phyloP scores from a whole-genome alignment of 2,329 filamentous ascomycete species.

The Arthrinium phaeospermum region DNA sequence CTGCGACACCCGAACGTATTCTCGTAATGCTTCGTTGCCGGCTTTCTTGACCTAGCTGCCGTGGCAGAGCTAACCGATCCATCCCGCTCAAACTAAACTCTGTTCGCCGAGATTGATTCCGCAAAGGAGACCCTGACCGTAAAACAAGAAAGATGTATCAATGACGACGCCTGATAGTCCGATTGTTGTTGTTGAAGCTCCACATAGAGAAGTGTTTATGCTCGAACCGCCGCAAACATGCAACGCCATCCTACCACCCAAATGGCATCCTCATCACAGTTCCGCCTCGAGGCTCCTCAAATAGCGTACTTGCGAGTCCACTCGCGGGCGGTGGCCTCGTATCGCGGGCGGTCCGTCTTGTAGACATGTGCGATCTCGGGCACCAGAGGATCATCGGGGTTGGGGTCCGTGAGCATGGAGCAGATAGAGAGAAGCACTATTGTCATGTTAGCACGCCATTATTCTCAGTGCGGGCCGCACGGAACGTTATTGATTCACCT shows the following conservation, averaged over 20 bases:
- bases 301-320: constrained; percentile 99
- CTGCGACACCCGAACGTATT: constrained; percentile 1
- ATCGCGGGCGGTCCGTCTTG: constrained; percentile 96
- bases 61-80: neutral
- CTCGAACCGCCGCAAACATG: constrained; percentile 15
- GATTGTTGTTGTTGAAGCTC: constrained; percentile 1
- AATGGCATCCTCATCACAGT: neutral
- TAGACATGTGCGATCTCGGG: constrained; percentile 99
- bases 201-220: constrained; percentile 10
- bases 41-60: constrained; percentile 1
- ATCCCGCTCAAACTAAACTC: neutral
- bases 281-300: constrained; percentile 48
- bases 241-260: neutral
- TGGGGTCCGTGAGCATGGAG: constrained; percentile 99
- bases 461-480: neutral
- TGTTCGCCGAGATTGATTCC: constrained; percentile 1
- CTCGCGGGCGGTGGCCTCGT: constrained; percentile 95
- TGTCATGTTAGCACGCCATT: constrained; percentile 22
- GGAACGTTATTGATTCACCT: constrained; percentile 63
- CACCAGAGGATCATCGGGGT: constrained; percentile 97
- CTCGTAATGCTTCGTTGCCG: constrained; percentile 7
- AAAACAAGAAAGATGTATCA: constrained; percentile 19
- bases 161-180: constrained; percentile 17
- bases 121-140: constrained; percentile 17
- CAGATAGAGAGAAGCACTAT: constrained; percentile 96